Percentiles rank a stretch among this genome's conserved stretches.
Evolutionary conservation across 805 yeast genomes (phyloP).

Genomic region (Teunomyces barrocoloradensis): DNA sequence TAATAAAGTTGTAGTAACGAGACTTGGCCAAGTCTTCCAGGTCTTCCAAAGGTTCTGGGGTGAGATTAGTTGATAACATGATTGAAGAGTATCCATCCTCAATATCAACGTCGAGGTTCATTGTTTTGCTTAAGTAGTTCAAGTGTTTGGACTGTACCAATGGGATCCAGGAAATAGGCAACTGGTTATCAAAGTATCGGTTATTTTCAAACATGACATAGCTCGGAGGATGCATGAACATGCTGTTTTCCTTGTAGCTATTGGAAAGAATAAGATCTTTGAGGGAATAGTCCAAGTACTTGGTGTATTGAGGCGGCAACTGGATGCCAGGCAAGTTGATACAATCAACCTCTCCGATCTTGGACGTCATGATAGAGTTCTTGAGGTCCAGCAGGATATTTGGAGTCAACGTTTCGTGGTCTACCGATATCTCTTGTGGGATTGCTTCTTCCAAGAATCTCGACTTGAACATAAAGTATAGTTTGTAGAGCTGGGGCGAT

Average conservation of each 20-base stretch:
- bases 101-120: conserved; percentile 24
- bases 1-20: conserved; percentile 35
- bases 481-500: conserved; percentile 29
- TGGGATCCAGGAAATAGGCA: conserved; percentile 42
- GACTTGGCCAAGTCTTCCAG: conserved; percentile 4
- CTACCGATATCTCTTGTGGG: background rate
- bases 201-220: conserved; percentile 22
- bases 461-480: conserved; percentile 30
- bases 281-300: conserved; percentile 21
- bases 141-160: conserved; percentile 26
- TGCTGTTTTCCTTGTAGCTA: conserved; percentile 19
- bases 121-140: conserved; percentile 18
- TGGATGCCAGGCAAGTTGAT: background rate
- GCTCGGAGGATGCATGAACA: conserved; percentile 24
- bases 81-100: conserved; percentile 31
- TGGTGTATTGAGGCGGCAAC: conserved; percentile 18
- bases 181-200: conserved; percentile 25
- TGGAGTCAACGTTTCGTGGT: background rate
- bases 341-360: conserved; percentile 11
- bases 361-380: conserved; percentile 7
- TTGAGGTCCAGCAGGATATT: background rate
- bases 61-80: conserved; percentile 14
- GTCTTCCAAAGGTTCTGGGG: conserved; percentile 1
- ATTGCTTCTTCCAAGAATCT: conserved; percentile 19
- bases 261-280: conserved; percentile 22